Conservation (phyloP, 257 asterid genomes). For the Fraxinus excelsior region DNA sequence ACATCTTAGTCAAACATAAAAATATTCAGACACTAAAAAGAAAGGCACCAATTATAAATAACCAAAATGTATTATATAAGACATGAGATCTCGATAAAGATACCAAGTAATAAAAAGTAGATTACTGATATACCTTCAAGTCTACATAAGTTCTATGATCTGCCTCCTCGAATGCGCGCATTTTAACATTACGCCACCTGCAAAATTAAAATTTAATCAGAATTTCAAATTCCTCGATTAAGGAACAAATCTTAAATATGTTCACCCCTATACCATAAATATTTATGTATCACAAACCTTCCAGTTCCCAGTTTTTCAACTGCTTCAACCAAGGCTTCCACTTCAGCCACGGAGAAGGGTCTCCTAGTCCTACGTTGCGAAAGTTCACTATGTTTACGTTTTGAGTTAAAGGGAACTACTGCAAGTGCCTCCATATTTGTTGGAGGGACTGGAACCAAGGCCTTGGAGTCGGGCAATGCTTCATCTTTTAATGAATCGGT, state of each 20-base stretch:
- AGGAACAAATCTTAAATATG: background rate
- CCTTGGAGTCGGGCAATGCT: conserved; percentile 50
- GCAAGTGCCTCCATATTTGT: conserved; percentile 58
- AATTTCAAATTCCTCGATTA: background rate
- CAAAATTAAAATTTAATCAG: conserved; percentile 10
- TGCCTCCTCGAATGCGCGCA: conserved; percentile 83
- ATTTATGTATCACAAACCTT: conserved; percentile 37
- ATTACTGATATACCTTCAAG: conserved; percentile 61
- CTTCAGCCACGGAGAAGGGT: conserved; percentile 90
- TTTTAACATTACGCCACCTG: conserved; percentile 99
- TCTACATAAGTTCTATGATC: conserved; percentile 96
- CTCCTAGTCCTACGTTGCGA: conserved; percentile 91
- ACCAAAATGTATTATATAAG: background rate
- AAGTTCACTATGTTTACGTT: conserved; percentile 59
- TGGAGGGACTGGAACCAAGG: conserved; percentile 54
- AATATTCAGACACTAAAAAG: background rate
- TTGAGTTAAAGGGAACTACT: conserved; percentile 53
- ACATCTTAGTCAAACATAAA: background rate
- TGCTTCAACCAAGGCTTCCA: conserved; percentile 91
- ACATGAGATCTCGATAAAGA: background rate
- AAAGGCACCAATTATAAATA: too few species aligned
- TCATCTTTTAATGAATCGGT: conserved; percentile 33
- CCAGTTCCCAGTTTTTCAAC: conserved; percentile 96
- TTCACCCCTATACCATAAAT: background rate
- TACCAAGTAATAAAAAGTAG: background rate